Evolutionary conservation across 2,329 filamentous ascomycete genomes (phyloP).

Genomic region (Talaromyces rugulosus): DNA sequence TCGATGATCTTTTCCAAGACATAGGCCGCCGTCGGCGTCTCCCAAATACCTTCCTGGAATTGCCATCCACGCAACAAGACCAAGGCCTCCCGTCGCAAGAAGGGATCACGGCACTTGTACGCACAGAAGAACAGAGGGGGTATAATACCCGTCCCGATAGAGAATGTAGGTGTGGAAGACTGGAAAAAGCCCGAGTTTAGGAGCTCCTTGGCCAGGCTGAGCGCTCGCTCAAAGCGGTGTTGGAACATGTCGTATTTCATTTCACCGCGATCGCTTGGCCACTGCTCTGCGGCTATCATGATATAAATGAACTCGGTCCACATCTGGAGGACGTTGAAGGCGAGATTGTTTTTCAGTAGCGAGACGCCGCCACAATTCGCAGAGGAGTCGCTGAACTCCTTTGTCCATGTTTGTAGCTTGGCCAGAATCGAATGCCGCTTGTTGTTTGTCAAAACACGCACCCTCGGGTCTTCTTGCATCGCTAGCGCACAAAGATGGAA

Average conservation of each 20-base stretch:
- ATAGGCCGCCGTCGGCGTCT: not conserved
- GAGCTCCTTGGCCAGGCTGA: conserved; percentile 5
- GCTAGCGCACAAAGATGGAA: conserved; percentile 1
- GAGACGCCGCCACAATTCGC: not conserved
- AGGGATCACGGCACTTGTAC: conserved; percentile 28
- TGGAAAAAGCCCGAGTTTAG: conserved; percentile 1
- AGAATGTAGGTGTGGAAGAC: conserved; percentile 11
- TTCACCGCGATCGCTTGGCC: not conserved
- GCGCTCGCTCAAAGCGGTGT: conserved; percentile 3
- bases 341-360: conserved; percentile 2
- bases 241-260: conserved; percentile 12
- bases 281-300: not conserved
- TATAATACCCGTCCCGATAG: conserved; percentile 27
- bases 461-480: not conserved
- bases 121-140: conserved; percentile 30
- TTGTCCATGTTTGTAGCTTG: conserved; percentile 3
- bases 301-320: conserved; percentile 13
- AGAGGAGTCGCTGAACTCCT: not conserved
- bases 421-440: not conserved
- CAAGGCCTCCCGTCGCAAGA: conserved; percentile 13
- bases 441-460: not conserved
- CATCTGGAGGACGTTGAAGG: conserved; percentile 10
- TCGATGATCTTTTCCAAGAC: conserved; percentile 8
- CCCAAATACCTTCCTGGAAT: conserved; percentile 13
- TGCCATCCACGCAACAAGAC: conserved; percentile 6